These are phyloP conservation scores for Aureobasidium sp. DNA, from an alignment of 2,329 filamentous ascomycete genomes.

Conservation along the genomic window DNA sequence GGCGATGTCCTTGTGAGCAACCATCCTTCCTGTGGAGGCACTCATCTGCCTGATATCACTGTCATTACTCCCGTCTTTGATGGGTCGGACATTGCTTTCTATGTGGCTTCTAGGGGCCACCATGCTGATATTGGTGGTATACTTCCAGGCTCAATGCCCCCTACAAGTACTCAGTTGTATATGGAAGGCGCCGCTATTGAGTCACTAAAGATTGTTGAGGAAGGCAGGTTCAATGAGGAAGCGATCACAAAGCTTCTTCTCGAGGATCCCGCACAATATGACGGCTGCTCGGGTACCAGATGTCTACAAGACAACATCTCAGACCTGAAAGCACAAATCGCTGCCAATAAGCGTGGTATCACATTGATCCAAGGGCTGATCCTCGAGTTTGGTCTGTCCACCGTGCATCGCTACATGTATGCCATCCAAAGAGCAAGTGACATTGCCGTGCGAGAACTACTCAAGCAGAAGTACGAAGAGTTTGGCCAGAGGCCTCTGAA, in stretches of 20 bases:
- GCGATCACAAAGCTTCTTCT: slow-evolving; percentile 20
- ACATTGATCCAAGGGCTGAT: slow-evolving; percentile 26
- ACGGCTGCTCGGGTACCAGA: slow-evolving; percentile 28
- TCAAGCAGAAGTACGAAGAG: slow-evolving; percentile 8
- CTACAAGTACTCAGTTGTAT: slow-evolving; percentile 36
- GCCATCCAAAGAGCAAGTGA: slow-evolving; percentile 12
- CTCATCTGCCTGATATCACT: slow-evolving; percentile 28
- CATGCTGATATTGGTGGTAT: slow-evolving; percentile 29
- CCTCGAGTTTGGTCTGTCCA: slow-evolving; percentile 3
- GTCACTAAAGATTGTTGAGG: slow-evolving; percentile 21
- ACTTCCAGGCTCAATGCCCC: slow-evolving; percentile 32
- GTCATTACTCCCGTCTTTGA: slow-evolving; percentile 26
- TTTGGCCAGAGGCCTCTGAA: slow-evolving; percentile 7
- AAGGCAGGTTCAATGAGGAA: slow-evolving; percentile 13
- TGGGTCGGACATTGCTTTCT: slow-evolving; percentile 23
- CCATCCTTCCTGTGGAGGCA: slow-evolving; percentile 26
- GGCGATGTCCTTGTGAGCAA: slow-evolving; percentile 28
- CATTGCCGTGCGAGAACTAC: slow-evolving; percentile 8
- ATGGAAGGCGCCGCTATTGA: slow-evolving; percentile 43
- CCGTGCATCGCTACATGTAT: slow-evolving; percentile 14
- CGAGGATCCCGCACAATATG: slow-evolving; percentile 25
- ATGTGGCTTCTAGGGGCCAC: slow-evolving; percentile 26
- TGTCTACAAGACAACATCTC: slow-evolving; percentile 30
- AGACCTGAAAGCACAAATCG: slow-evolving; percentile 32
- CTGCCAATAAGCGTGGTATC: slow-evolving; percentile 31